phyloP scores from a whole-genome alignment of 2,329 filamentous ascomycete species.

The Proliferodiscus dingleyae region DNA sequence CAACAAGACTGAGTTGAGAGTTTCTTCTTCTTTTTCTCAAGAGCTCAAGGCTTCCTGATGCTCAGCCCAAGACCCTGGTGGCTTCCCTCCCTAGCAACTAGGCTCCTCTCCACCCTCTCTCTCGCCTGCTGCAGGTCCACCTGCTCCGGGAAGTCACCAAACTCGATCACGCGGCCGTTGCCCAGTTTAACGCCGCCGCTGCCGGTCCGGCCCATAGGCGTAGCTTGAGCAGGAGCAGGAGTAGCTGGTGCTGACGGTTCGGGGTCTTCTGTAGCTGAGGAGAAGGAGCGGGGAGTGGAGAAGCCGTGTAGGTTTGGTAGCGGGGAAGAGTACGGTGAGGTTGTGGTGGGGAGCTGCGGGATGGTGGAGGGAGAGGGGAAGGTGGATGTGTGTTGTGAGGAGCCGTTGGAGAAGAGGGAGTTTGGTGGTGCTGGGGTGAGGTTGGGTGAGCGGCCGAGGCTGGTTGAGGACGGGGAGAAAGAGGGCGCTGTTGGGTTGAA shows the following conservation, averaged over 20 bases:
- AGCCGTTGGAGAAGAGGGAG: neutral
- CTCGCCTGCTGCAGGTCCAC: constrained; percentile 14
- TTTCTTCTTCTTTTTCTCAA: no score
- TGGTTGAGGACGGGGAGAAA: neutral
- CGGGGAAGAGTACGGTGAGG: neutral
- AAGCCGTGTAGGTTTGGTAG: constrained; percentile 4
- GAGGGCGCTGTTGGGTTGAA: neutral
- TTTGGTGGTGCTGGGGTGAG: neutral
- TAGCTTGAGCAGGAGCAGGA: no score
- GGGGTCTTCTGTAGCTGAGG: neutral
- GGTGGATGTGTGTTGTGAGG: constrained; percentile 1
- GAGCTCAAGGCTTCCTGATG: neutral
- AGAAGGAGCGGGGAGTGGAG: constrained; percentile 6
- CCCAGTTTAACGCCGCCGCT: constrained; percentile 16
- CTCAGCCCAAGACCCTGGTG: neutral
- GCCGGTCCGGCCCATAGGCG: constrained; percentile 11
- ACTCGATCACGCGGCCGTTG: constrained; percentile 18
- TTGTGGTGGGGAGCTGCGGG: neutral
- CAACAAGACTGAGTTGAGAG: no score
- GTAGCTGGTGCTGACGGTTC: neutral
- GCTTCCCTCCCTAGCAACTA: constrained; percentile 10
- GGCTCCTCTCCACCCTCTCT: constrained; percentile 15
- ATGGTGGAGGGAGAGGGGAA: neutral
- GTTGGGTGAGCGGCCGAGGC: neutral
- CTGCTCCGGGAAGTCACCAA: constrained; percentile 24